Percentiles rank a stretch among this genome's conserved stretches.
Evolutionary conservation across 768 basidiomycete genomes (phyloP).

Genomic region (Mycena maculata): DNA sequence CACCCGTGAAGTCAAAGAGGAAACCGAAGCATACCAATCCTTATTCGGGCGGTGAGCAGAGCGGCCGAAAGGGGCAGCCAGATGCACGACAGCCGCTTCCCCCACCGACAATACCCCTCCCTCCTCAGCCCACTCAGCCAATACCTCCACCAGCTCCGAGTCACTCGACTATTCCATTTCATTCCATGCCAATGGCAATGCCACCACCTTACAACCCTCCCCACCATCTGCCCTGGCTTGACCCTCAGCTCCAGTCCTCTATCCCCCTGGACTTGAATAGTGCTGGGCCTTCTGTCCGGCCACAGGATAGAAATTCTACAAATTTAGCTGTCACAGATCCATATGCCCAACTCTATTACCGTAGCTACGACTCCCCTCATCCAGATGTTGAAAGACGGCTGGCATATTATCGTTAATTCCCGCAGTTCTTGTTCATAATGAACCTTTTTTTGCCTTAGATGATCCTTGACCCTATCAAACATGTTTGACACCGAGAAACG

Average conservation of each 20-base stretch:
- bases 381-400: background rate
- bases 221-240: background rate
- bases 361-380: background rate
- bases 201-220: too few species aligned
- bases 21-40: background rate
- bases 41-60: slow-evolving; percentile 1
- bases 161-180: too few species aligned
- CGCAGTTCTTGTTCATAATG: background rate
- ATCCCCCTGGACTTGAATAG: background rate
- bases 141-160: too few species aligned
- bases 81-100: background rate
- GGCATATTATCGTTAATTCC: slow-evolving; percentile 1
- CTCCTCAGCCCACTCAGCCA: too few species aligned
- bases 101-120: too few species aligned
- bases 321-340: background rate
- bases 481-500: background rate
- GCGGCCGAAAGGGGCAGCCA: background rate
- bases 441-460: background rate
- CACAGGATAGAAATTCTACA: background rate
- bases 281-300: background rate
- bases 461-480: background rate
- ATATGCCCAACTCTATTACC: background rate
- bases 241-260: background rate
- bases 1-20: background rate
- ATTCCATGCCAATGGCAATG: too few species aligned